Evolutionary conservation across 23 red algal genomes (phyloP).

Genomic region (Cyanidiococcus yangmingshanensis): DNA sequence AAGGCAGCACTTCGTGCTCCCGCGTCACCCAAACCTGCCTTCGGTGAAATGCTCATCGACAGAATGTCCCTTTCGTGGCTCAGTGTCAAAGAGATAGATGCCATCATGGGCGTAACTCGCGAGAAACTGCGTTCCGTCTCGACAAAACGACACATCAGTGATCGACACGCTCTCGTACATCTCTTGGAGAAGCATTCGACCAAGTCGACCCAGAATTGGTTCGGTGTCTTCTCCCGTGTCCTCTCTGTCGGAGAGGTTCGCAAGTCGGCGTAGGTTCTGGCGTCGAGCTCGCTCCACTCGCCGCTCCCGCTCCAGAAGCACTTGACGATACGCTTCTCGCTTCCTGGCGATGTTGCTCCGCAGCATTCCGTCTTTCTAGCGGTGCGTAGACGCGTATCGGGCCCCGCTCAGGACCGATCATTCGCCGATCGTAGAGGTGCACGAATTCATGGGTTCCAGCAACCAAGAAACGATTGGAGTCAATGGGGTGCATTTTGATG

Average conservation of each 20-base stretch:
- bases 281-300: neutral
- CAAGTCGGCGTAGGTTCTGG: neutral
- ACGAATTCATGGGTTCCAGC: conserved; percentile 23
- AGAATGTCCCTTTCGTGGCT: neutral
- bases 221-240: conserved; percentile 1
- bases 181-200: conserved; percentile 7
- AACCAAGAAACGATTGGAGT: conserved; percentile 19
- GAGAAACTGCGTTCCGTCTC: conserved; percentile 9
- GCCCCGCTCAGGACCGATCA: neutral
- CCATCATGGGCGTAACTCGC: conserved; percentile 23
- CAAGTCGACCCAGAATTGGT: neutral
- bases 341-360: neutral
- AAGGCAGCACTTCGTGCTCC: no score
- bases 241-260: neutral
- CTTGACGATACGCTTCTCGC: neutral
- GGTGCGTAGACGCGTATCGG: neutral
- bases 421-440: conserved; percentile 24
- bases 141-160: conserved; percentile 20
- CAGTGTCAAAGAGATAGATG: conserved; percentile 32
- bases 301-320: neutral
- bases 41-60: no score
- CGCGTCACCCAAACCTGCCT: no score
- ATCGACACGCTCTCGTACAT: conserved; percentile 19
- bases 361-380: neutral
- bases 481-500: conserved; percentile 19